Evolutionary conservation across 2,329 filamentous ascomycete genomes (phyloP), one percentile per base, ranked within the genome.

Genomic region (Colletotrichum tamarilloi): DNA sequence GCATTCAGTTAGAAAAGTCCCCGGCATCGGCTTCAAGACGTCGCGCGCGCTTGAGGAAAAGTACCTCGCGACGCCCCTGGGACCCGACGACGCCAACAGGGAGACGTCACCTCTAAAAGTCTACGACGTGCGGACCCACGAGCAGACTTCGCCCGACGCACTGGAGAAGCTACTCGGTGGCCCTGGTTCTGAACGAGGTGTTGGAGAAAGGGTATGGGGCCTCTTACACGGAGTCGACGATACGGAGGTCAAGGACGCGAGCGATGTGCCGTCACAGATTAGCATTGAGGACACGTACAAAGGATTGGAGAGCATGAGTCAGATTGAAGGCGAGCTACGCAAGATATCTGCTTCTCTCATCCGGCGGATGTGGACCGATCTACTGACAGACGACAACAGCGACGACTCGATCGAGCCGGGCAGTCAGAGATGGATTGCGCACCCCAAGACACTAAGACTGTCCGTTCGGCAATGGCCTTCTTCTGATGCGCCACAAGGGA

Each of bases 201-300:
- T 95, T 65, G 94, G 95, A 1, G 80, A 85, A 42, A 92, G 91
- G 76, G 84, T 95, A 3, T 98, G 95, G 95, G 87, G 85, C 22
- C 85, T 98, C 7, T 84, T 98, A 2, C 92, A 98, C 80, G 96
- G 95, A 6, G 87, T 95, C 32, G 96, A 98, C 80, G 84, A 91
- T 65, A 87, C 89, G 0, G 91, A 94, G 72, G 95, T 98, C 22
- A 91, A 91, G 62, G 87, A 91, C 75, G 93, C 91, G 2, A 90
- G 90, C 76, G 89, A 91, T 57, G 83, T 97, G 1, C 96, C 96
- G 0, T 91, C 91, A 1, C 95, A 98, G 81, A 97, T 98, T 80
- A 97, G 94, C 81, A 97, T 98, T 75, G 96, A 98, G 80, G 95
- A 98, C 82, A 97, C 95, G 19, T 98, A 97, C 80, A 88, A 90